A percentile compares a stretch with the other conserved stretches of the same genome.
Evolutionary conservation across 306 rosid species (phyloP).

Genomic region (Begonia masoniana): DNA sequence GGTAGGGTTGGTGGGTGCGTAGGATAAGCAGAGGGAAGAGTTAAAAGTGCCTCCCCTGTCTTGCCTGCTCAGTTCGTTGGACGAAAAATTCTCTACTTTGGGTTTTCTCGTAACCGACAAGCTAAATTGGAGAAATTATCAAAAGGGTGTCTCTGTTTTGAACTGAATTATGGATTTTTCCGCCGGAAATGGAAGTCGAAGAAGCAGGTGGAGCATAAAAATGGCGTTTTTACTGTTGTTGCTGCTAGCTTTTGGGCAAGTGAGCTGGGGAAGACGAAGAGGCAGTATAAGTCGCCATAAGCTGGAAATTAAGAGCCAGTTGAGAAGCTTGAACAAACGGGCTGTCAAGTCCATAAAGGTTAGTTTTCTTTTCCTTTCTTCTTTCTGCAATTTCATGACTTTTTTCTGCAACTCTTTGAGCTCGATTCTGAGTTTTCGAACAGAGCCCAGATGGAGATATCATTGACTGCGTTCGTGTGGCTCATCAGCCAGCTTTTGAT

Average conservation of each 20-base stretch:
- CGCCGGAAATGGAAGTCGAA: not conserved
- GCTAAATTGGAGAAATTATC: not conserved
- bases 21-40: not conserved
- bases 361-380: not conserved
- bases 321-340: constrained; percentile 37
- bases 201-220: not conserved
- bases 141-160: not conserved
- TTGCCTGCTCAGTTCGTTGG: too few species aligned
- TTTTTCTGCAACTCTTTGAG: not conserved
- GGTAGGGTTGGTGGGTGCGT: constrained; percentile 2
- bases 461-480: too few species aligned
- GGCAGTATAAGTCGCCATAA: constrained; percentile 18
- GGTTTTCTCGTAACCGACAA: not conserved
- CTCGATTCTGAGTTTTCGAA: not conserved
- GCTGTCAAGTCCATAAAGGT: constrained; percentile 45
- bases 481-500: too few species aligned
- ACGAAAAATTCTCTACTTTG: not conserved
- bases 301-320: constrained; percentile 30
- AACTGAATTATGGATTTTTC: not conserved
- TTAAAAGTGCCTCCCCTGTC: not conserved
- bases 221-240: not conserved
- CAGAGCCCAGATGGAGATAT: not conserved
- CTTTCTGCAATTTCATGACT: not conserved
- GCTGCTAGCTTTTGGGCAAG: constrained; percentile 16
- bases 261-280: constrained; percentile 16